These are phyloP conservation scores for Umbilicus rupestris DNA, from an alignment of 164 flowering plant genomes.

Conservation along the genomic window DNA sequence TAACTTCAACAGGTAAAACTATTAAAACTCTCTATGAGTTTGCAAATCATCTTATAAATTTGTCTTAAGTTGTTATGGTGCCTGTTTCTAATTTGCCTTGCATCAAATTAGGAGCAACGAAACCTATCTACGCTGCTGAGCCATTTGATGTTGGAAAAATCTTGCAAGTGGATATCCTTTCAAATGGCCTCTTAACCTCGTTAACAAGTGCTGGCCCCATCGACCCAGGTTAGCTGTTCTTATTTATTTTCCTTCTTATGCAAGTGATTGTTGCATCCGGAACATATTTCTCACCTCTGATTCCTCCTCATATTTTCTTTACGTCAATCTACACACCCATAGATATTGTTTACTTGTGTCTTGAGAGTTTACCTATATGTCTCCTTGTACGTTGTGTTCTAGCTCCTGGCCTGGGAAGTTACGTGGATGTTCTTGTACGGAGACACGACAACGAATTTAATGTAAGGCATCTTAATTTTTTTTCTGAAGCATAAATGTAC, in stretches of 20 bases:
- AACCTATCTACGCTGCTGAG: constrained; percentile 86
- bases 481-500: neutral
- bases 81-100: neutral
- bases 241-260: neutral
- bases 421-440: constrained; percentile 59
- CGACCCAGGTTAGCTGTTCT: constrained; percentile 54
- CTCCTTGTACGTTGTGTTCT: constrained; percentile 15
- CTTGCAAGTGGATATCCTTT: constrained; percentile 63
- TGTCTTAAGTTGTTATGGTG: neutral
- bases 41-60: neutral
- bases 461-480: constrained; percentile 22
- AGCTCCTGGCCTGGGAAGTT: constrained; percentile 72
- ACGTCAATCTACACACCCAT: neutral
- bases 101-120: constrained; percentile 67
- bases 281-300: neutral
- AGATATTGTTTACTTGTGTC: neutral
- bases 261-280: neutral
- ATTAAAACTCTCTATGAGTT: neutral
- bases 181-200: constrained; percentile 36
- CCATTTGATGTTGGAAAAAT: constrained; percentile 85
- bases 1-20: too few relatives aligned
- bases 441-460: constrained; percentile 55
- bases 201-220: constrained; percentile 62
- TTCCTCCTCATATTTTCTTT: neutral
- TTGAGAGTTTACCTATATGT: neutral